Evolutionary conservation across 768 basidiomycete species (phyloP).

Genomic region (Serpula lacrymans): DNA sequence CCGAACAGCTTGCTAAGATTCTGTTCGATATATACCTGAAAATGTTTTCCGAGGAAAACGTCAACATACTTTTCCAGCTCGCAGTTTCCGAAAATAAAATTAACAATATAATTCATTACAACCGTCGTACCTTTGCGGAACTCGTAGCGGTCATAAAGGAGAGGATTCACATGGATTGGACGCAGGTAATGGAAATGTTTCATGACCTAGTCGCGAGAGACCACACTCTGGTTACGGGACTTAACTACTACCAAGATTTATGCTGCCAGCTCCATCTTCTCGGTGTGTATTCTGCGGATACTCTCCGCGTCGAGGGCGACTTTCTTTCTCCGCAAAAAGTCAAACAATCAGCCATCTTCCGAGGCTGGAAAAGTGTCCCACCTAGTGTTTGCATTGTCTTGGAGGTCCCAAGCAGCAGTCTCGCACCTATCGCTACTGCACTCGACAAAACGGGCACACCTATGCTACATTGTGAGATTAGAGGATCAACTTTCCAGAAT

Average conservation of each 20-base stretch:
- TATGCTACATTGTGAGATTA: slow-evolving; percentile 13
- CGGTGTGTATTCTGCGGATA: slow-evolving; percentile 31
- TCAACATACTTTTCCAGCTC: slow-evolving; percentile 7
- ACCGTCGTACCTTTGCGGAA: slow-evolving; percentile 43
- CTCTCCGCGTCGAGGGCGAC: slow-evolving; percentile 10
- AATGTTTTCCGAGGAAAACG: slow-evolving; percentile 30
- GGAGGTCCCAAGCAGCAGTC: slow-evolving; percentile 26
- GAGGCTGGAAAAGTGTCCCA: slow-evolving; percentile 27
- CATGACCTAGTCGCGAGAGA: slow-evolving; percentile 12
- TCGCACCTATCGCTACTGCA: slow-evolving; percentile 16
- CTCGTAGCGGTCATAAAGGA: slow-evolving; percentile 41
- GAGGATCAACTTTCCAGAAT: slow-evolving; percentile 3
- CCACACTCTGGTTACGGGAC: slow-evolving; percentile 17
- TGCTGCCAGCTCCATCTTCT: slow-evolving; percentile 40
- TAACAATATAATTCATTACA: slow-evolving; percentile 42
- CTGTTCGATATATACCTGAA: slow-evolving; percentile 23
- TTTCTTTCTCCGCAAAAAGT: slow-evolving; percentile 14
- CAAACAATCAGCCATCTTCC: slow-evolving; percentile 20
- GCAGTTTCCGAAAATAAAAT: too few relatives aligned
- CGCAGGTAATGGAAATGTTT: slow-evolving; percentile 33
- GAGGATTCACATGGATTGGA: slow-evolving; percentile 40
- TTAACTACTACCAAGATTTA: slow-evolving; percentile 44
- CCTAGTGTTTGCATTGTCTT: slow-evolving; percentile 28
- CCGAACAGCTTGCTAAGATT: slow-evolving; percentile 21
- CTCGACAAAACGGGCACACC: slow-evolving; percentile 18